These are phyloP conservation scores for Macadamia integrifolia DNA, from an alignment of 164 flowering plant genomes.

Conservation along the genomic window DNA sequence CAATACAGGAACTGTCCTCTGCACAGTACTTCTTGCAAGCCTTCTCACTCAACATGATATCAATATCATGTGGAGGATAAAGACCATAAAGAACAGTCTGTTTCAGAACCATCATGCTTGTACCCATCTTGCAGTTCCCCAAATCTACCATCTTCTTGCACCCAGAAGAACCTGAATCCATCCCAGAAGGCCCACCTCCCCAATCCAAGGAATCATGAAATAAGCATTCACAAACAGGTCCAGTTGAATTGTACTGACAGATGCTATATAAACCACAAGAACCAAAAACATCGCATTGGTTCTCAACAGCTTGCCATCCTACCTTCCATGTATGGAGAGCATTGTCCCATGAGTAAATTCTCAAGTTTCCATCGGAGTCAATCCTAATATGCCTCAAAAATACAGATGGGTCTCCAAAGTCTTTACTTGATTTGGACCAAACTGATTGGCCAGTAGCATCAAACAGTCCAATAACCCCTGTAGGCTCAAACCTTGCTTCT, in stretches of 20 bases:
- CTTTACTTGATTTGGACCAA: conserved; percentile 41
- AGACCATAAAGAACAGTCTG: conserved; percentile 48
- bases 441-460: conserved; percentile 22
- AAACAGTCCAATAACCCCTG: conserved; percentile 35
- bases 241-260: conserved; percentile 38
- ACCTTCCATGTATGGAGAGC: conserved; percentile 31
- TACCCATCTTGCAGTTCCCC: conserved; percentile 38
- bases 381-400: conserved; percentile 39
- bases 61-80: conserved; percentile 48
- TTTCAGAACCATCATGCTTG: conserved; percentile 36
- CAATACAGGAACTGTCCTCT: conserved; percentile 39
- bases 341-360: conserved; percentile 50
- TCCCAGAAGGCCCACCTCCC: conserved; percentile 13
- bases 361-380: conserved; percentile 53
- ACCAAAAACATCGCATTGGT: conserved; percentile 51
- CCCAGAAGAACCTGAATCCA: conserved; percentile 20
- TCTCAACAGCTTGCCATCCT: conserved; percentile 52
- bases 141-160: conserved; percentile 50
- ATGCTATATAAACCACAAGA: conserved; percentile 49
- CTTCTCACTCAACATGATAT: conserved; percentile 35
- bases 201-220: conserved; percentile 21
- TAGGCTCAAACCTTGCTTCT: conserved; percentile 37
- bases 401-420: conserved; percentile 35
- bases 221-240: conserved; percentile 42
- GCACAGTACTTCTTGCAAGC: conserved; percentile 38